phyloP scores from a whole-genome alignment of 2,329 filamentous ascomycete species.

The Penicillium hordei region DNA sequence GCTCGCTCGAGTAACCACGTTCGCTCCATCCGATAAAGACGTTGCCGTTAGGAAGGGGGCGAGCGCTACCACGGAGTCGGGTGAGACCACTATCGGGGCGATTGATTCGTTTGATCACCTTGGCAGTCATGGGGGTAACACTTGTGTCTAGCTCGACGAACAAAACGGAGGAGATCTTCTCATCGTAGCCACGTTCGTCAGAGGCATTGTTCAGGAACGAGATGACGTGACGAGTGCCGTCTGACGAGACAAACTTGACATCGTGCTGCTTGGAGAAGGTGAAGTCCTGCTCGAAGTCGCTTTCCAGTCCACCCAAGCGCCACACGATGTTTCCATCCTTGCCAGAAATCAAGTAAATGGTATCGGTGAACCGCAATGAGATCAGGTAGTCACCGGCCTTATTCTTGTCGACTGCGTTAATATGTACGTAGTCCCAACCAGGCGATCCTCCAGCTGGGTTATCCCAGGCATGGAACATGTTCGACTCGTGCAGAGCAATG shows the following conservation, averaged over 20 bases:
- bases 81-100: slow-evolving; percentile 39
- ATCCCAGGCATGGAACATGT: slow-evolving; percentile 23
- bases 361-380: slow-evolving; percentile 41
- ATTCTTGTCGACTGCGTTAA: slow-evolving; percentile 45
- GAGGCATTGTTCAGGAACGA: slow-evolving; percentile 38
- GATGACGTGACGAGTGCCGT: slow-evolving; percentile 33
- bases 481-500: slow-evolving; percentile 36
- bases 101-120: slow-evolving; percentile 30
- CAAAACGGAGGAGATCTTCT: slow-evolving; percentile 33
- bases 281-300: slow-evolving; percentile 36
- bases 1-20: slow-evolving; percentile 38
- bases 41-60: slow-evolving; percentile 39
- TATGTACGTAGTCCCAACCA: slow-evolving; percentile 40
- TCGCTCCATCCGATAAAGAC: slow-evolving; percentile 41
- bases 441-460: slow-evolving; percentile 10
- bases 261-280: slow-evolving; percentile 41
- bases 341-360: slow-evolving; percentile 42
- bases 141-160: slow-evolving; percentile 33
- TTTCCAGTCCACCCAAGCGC: slow-evolving; percentile 39
- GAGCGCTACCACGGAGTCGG: slow-evolving; percentile 38
- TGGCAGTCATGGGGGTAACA: slow-evolving; percentile 29
- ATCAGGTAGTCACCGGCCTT: slow-evolving; percentile 42
- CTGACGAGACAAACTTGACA: slow-evolving; percentile 33
- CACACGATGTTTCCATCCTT: slow-evolving; percentile 40
- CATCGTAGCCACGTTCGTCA: slow-evolving; percentile 31